Conservation (phyloP, 2,329 filamentous ascomycete genomes). For the Cephalotrichum gorgonifer region DNA sequence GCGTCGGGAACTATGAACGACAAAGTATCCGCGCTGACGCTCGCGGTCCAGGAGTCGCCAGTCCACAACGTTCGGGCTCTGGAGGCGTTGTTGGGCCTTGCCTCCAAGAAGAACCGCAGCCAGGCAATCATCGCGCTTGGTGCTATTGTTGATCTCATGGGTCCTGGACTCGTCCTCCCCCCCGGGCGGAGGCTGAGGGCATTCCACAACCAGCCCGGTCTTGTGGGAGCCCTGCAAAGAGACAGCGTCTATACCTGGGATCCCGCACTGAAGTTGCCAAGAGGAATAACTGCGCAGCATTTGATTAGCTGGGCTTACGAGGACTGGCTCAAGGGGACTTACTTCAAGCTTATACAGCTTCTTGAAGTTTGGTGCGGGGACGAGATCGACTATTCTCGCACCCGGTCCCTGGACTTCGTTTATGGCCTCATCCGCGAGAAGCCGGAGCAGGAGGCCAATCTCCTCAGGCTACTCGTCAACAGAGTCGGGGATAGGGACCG, state of each 20-base stretch:
- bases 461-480: conserved; percentile 84
- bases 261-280: conserved; percentile 59
- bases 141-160: conserved; percentile 88
- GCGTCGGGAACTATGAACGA: conserved; percentile 90
- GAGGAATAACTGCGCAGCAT: conserved; percentile 63
- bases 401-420: conserved; percentile 79
- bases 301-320: conserved; percentile 86
- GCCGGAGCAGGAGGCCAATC: conserved; percentile 92
- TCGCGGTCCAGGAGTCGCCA: conserved; percentile 92
- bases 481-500: conserved; percentile 92
- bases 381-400: conserved; percentile 87
- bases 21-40: conserved; percentile 88
- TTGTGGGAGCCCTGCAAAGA: conserved; percentile 61
- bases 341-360: conserved; percentile 86
- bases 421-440: conserved; percentile 89
- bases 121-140: conserved; percentile 89
- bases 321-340: conserved; percentile 88
- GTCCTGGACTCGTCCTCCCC: conserved; percentile 77
- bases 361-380: conserved; percentile 90
- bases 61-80: conserved; percentile 85
- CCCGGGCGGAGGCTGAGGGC: conserved; percentile 68
- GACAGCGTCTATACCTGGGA: conserved; percentile 51
- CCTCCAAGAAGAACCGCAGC: conserved; percentile 87
- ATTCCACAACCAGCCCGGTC: conserved; percentile 69
- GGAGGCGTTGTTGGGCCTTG: conserved; percentile 70